phyloP scores from a whole-genome alignment of 2,329 filamentous ascomycete species.

The Pyrenochaeta sp. region DNA sequence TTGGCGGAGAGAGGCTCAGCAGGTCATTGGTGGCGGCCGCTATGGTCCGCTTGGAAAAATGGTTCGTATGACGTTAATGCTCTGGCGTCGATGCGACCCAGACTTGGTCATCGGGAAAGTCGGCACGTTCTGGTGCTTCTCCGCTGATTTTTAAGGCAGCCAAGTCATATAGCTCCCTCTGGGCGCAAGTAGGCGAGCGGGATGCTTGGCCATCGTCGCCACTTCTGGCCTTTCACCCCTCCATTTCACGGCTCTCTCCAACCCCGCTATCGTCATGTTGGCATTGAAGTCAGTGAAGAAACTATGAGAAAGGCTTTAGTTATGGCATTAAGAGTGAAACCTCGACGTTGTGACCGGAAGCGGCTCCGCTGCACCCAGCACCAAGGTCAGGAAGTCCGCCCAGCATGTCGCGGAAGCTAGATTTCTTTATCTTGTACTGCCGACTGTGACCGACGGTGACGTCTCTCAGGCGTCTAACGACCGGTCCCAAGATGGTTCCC shows the following conservation, averaged over 20 bases:
- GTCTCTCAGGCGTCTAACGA: constrained; percentile 22
- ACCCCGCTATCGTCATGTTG: constrained; percentile 24
- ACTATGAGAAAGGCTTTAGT: not conserved
- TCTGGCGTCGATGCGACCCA: constrained; percentile 9
- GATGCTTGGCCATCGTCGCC: constrained; percentile 22
- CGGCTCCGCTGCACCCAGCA: constrained; percentile 11
- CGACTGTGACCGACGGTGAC: constrained; percentile 35
- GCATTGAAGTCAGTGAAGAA: not conserved
- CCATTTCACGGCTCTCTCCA: constrained; percentile 12
- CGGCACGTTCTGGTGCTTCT: constrained; percentile 18
- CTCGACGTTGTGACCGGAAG: constrained; percentile 1
- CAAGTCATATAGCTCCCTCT: constrained; percentile 13
- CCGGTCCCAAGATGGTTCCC: constrained; percentile 33
- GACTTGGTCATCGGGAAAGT: constrained; percentile 11
- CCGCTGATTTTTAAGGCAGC: constrained; percentile 4
- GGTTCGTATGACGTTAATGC: constrained; percentile 23
- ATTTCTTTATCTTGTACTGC: constrained; percentile 19
- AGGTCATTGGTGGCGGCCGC: constrained; percentile 17
- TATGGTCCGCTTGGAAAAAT: constrained; percentile 16
- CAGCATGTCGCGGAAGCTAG: constrained; percentile 14
- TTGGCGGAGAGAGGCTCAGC: constrained; percentile 19
- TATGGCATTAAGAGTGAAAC: constrained; percentile 6
- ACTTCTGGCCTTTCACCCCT: constrained; percentile 16
- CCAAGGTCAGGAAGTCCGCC: constrained; percentile 7
- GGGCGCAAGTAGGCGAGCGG: constrained; percentile 30